Evolutionary conservation across 2,329 filamentous ascomycete genomes (phyloP).

Genomic region (Apiospora hydei): DNA sequence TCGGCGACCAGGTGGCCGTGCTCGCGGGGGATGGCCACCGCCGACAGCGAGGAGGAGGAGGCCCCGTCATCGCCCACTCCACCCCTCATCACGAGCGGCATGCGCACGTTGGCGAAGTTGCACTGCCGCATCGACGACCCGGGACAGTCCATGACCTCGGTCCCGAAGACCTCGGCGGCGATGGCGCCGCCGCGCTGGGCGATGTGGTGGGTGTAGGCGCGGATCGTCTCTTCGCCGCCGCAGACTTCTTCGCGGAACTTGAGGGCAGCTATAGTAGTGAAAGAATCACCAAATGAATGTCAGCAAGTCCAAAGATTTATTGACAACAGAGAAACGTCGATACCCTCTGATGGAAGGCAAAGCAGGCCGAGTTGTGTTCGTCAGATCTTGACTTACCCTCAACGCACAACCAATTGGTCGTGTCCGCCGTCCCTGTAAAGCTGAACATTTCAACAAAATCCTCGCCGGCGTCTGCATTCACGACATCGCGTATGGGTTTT

Average conservation of each 20-base stretch:
- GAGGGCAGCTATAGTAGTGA: conserved; percentile 56
- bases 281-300: neutral
- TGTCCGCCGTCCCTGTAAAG: conserved; percentile 59
- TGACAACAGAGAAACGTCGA: neutral
- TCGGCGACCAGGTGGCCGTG: conserved; percentile 44
- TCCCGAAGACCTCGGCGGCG: conserved; percentile 60
- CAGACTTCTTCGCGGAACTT: conserved; percentile 63
- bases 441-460: conserved; percentile 46
- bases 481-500: conserved; percentile 12
- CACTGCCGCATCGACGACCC: conserved; percentile 51
- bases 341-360: too few species aligned
- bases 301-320: neutral
- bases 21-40: neutral
- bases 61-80: conserved; percentile 10
- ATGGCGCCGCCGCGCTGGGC: conserved; percentile 58
- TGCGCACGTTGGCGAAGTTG: conserved; percentile 63
- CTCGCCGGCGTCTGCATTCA: conserved; percentile 7
- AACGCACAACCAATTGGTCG: conserved; percentile 65
- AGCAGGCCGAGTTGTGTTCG: neutral
- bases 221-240: conserved; percentile 65
- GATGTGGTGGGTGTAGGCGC: conserved; percentile 57
- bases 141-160: conserved; percentile 62
- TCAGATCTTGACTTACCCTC: conserved; percentile 32
- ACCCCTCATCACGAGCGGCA: conserved; percentile 52
- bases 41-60: neutral